Base-by-base conservation (phyloP, 2,329 filamentous ascomycete genomes). In the Huntiella moniliformis region DNA sequence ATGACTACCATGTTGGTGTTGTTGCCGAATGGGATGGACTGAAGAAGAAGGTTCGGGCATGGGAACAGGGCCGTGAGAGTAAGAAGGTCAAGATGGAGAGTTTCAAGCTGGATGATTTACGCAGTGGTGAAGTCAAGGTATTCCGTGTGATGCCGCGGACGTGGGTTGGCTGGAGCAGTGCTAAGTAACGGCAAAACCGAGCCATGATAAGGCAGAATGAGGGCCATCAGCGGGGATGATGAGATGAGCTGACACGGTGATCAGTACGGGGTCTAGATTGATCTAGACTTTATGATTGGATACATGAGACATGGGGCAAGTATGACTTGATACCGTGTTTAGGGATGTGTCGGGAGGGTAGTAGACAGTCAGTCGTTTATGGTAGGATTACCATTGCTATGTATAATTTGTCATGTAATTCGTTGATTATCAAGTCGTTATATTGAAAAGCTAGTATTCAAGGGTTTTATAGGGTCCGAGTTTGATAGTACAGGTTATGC, bases 1-100 rank as follows among this genome's bases (percentile, higher is more conserved):
- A 74, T 3, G 84, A 88, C 52, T 42, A 42, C 10, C 91, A 98
- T 56, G 88, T 96, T 0, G 91, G 74, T 2, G 67, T 98, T 2
- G 88, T 98, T 3, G 74, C 85, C 7, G 91, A 98, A 60, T 98
- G 91, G 91, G 91, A 98, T 60, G 91, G 91, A 3, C 93, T 85
- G 36, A 94, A 95, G 73, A 94, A 94, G 71, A 95, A 96, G 70
- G 80, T 98, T 18, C 68, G 87, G 22, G 87, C 80, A 1, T 96
- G 85, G 83, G 91, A 96, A 61, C 91, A 98, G 59, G 88, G 88
- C 0, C 69, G 88, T 11, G 88, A 96, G 66, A 87, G 77, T 60
- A 88, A 82, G 61, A 96, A 95, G 67, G 79, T 92, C 46, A 91
- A 92, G 66, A 67, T 84, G 51, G 88, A 96, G 67, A 93, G 86